Base-by-base conservation (phyloP, 2,329 filamentous ascomycete species). In the Ascochyta clinopodiicola region DNA sequence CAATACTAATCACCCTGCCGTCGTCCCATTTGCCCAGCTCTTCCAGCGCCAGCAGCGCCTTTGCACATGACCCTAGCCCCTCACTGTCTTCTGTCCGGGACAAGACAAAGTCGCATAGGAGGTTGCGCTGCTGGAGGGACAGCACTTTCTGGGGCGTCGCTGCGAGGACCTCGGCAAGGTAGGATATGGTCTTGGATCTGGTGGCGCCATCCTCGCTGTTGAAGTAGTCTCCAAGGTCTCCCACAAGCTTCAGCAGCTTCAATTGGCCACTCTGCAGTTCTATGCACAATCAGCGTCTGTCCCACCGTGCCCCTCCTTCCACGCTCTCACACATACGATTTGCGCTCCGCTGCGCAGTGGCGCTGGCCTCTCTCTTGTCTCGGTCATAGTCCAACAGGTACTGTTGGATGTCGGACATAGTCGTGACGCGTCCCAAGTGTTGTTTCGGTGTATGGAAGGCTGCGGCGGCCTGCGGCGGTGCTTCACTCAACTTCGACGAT, bases 201-300 rank as follows among this genome's bases (percentile, higher is more conserved):
- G 84, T 78, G 13, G 80, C 79, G 21, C 79, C 78, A 75, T 89
- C 85, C 65, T 88, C 85, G 70, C 87, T 84, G 62, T 88, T 88
- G 67, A 89, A 82, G 63, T 88, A 89, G 70, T 88, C 85, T 19
- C 85, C 84, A 29, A 89, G 77, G 39, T 84, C 85, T 67, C 87
- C 84, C 50, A 89, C 83, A 44, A 88, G 75, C 49, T 83, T 81
- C 51, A 89, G 79, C 31, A 89, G 78, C 63, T 84, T 87, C 47
- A 84, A 77, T 63, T 87, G 78, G 61, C 84, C 86, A 64, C 74
- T 79, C 68, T 86, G 82, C 57, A 89, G 77, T 71, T 82, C 84
- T 87, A 57, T 35, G 44, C 27, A 34, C 44, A 29, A 61, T 71
- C 61, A 67, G 61, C 51, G 43, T 55, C 54, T 51, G 38, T 54